Conservation (phyloP, 148 eudicot species). For the Camellia granthamiana region DNA sequence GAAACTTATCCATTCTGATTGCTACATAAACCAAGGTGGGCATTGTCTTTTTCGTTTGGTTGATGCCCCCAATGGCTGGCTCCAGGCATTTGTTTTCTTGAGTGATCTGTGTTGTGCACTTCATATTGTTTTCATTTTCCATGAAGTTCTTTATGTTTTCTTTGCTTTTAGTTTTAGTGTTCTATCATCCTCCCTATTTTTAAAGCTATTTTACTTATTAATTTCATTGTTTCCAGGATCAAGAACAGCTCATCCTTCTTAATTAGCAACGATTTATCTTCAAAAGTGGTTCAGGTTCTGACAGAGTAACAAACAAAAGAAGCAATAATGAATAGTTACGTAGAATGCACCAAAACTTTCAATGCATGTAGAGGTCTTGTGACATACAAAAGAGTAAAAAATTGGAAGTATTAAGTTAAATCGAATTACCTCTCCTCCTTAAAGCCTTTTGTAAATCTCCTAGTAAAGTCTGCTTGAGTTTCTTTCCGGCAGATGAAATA, state of each 20-base stretch:
- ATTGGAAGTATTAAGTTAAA: neutral
- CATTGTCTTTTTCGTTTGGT: too few relatives aligned
- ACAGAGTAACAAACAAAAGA: neutral
- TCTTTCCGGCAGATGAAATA: conserved; percentile 66
- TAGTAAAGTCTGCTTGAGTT: conserved; percentile 70
- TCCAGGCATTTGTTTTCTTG: too few relatives aligned
- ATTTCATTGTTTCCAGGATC: neutral
- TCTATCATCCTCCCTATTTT: neutral
- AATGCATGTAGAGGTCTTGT: neutral
- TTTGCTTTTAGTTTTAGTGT: neutral
- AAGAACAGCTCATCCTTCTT: conserved; percentile 3
- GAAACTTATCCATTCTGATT: neutral
- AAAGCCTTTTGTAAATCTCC: conserved; percentile 56
- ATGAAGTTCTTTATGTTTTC: neutral
- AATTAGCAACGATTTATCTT: neutral
- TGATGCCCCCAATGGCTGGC: too few relatives aligned
- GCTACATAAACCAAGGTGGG: neutral
- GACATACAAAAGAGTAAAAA: too few relatives aligned
- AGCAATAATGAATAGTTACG: neutral
- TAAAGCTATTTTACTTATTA: neutral
- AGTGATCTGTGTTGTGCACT: neutral
- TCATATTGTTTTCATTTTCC: neutral
- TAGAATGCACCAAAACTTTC: neutral
- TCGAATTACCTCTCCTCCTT: conserved; percentile 55
- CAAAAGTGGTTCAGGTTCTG: neutral